These are phyloP conservation scores for Penicillium palitans DNA, from an alignment of 2,329 filamentous ascomycete genomes.

Conservation along the genomic window DNA sequence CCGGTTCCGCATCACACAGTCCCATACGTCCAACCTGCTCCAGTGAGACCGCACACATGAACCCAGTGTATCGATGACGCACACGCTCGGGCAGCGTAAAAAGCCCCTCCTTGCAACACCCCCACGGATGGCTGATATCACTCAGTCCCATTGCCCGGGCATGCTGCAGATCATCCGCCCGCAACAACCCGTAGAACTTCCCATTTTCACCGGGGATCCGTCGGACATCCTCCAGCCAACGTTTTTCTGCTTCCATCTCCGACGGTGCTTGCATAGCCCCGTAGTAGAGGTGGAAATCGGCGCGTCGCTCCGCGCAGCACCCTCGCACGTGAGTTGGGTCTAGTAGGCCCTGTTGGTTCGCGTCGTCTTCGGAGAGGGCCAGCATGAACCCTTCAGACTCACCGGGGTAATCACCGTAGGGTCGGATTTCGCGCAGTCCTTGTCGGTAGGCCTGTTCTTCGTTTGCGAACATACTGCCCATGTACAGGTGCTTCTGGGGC, in stretches of 20 bases:
- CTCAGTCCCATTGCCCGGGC: conserved; percentile 1
- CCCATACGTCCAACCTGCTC: not conserved
- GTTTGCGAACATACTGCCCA: not conserved
- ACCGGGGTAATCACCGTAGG: not conserved
- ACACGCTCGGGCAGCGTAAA: not conserved
- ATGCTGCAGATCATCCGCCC: not conserved
- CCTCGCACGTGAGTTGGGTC: conserved; percentile 1
- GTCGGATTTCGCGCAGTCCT: not conserved
- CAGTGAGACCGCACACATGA: not conserved
- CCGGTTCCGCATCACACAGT: not conserved
- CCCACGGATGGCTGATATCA: conserved; percentile 1
- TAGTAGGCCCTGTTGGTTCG: not conserved
- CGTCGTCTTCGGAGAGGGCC: not conserved
- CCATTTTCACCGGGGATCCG: not conserved
- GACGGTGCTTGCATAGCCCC: not conserved
- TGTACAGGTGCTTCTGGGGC: not conserved
- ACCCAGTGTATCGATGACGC: conserved; percentile 2
- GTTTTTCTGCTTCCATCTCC: not conserved
- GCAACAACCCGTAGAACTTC: not conserved
- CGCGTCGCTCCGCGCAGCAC: not conserved
- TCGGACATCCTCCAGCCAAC: conserved; percentile 5
- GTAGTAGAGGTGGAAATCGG: conserved; percentile 1
- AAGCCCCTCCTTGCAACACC: conserved; percentile 1
- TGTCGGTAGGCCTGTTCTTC: not conserved
- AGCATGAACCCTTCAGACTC: conserved; percentile 7